Base-by-base conservation (phyloP, 1,139 yeast genomes). In the Sugiyamaella paludigena region DNA sequence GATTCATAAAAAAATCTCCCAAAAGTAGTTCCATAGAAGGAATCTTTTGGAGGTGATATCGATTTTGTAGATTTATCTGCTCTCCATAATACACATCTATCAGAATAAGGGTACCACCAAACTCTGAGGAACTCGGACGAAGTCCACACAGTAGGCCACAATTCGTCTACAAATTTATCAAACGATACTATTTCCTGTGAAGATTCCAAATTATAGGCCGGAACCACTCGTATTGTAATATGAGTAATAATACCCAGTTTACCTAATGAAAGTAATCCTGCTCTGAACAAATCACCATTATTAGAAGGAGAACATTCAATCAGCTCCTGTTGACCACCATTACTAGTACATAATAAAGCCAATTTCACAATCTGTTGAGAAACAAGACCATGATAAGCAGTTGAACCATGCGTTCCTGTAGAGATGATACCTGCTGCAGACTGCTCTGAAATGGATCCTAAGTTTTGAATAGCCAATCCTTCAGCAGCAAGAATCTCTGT, bases 91-190 rank as follows among this genome's bases (percentile, higher is more conserved):
- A 89, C 83, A 71, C 96, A 87, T 60, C 84, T 84, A 48, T 80
- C 80, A 19, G 94, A 77, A 66, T 92, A 92, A 1, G 98, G 98
- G 68, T 87, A 92, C 98, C 98, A 92, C 98, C 98, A 92, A 44
- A 89, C 80, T 56, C 98, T 79, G 40, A 88, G 84, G 61, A 83
- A 92, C 69, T 92, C 98, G n/a, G 91, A 78, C 47, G 87, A 83
- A 7, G 87, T 80, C 96, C 98, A 92, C 39, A 91, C 70, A 12
- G 76, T 73, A 34, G 62, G 58, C 69, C 69, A 66, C 27, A 59
- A 50, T 82, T 89, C 94, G 81, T 60, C 78, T 58, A 89, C 67
- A 42, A 91, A 72, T 7, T 88, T 79, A 30, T 83, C 84, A 63
- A 91, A 88, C 34, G 81, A 73, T 58, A 91, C 81, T 40, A 89